Percentiles rank a stretch among this genome's conserved stretches.
Evolutionary conservation across 345 rosid species (phyloP).

Genomic region (Boechera stricta): DNA sequence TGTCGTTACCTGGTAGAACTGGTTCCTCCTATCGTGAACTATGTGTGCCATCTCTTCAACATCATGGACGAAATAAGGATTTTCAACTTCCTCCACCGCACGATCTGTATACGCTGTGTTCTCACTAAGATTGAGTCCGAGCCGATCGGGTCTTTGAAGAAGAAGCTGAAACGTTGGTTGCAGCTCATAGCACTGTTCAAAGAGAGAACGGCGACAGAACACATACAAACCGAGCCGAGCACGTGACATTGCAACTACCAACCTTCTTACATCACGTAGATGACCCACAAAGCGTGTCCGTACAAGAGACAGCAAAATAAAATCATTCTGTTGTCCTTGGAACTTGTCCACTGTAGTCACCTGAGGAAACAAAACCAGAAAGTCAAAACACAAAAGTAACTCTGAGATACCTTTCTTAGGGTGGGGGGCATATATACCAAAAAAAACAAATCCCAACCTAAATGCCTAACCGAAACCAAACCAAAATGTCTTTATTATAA

Average conservation of each 20-base stretch:
- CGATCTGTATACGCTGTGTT: slow-evolving; percentile 75
- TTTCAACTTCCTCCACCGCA: slow-evolving; percentile 68
- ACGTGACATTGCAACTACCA: slow-evolving; percentile 99
- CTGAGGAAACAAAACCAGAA: slow-evolving; percentile 48
- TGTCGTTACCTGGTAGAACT: slow-evolving; percentile 64
- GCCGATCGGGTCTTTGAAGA: slow-evolving; percentile 85
- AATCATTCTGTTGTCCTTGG: slow-evolving; percentile 99
- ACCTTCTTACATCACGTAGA: slow-evolving; percentile 95
- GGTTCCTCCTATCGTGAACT: slow-evolving; percentile 60
- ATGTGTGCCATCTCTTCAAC: slow-evolving; percentile 80
- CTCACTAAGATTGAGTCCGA: slow-evolving; percentile 72
- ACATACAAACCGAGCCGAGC: slow-evolving; percentile 92
- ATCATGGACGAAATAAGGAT: slow-evolving; percentile 62
- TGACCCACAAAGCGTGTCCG: slow-evolving; percentile 98
- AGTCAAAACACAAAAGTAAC: slow-evolving; percentile 19
- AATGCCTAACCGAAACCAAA: not conserved
- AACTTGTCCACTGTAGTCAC: slow-evolving; percentile 97
- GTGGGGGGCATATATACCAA: not conserved
- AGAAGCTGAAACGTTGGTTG: slow-evolving; percentile 88
- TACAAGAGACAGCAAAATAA: slow-evolving; percentile 91
- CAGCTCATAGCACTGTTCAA: slow-evolving; percentile 95
- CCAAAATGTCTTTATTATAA: not conserved
- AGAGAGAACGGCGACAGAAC: slow-evolving; percentile 87
- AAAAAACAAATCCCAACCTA: not conserved
- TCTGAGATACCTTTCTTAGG: not conserved